Conservation (phyloP, 192 early-diverging fungal genomes). For the Piromyces sp. region DNA sequence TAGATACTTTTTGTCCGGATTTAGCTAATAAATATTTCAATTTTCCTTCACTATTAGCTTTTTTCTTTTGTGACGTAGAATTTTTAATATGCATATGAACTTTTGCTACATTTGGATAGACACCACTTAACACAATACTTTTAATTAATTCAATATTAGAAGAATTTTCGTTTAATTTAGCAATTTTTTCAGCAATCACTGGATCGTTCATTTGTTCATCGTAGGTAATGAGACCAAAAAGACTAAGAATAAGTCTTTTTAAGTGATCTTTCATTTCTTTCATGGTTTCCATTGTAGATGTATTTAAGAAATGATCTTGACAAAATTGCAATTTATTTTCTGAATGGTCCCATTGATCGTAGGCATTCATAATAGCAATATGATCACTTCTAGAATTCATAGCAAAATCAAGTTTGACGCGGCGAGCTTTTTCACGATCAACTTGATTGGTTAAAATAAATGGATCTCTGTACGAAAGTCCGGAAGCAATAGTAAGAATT, state of each 20-base stretch:
- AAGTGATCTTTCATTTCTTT: not conserved
- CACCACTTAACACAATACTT: not conserved
- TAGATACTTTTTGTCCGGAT: not conserved
- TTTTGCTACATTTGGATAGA: not conserved
- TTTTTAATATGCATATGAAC: not conserved
- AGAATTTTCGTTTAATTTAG: not conserved
- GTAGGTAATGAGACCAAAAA: not conserved
- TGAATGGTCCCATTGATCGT: not conserved
- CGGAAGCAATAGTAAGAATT: slow-evolving; percentile 36
- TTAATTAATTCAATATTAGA: not conserved
- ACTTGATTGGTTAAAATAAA: slow-evolving; percentile 13
- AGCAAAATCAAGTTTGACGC: not conserved
- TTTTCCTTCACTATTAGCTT: not conserved
- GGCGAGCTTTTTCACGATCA: not conserved
- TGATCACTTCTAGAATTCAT: not conserved
- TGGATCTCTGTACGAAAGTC: slow-evolving; percentile 26
- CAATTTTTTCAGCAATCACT: not conserved
- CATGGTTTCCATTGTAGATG: not conserved
- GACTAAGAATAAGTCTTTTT: not conserved
- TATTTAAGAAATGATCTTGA: not conserved
- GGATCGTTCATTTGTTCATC: not conserved
- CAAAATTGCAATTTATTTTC: not conserved
- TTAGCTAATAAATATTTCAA: not conserved
- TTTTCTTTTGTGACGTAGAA: not conserved
- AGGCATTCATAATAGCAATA: not conserved